A percentile compares a stretch with the other conserved stretches of the same genome.
These are phyloP conservation scores for Debaryomyces subglobosus DNA, from an alignment of 1,139 yeast species.

Conservation along the genomic window DNA sequence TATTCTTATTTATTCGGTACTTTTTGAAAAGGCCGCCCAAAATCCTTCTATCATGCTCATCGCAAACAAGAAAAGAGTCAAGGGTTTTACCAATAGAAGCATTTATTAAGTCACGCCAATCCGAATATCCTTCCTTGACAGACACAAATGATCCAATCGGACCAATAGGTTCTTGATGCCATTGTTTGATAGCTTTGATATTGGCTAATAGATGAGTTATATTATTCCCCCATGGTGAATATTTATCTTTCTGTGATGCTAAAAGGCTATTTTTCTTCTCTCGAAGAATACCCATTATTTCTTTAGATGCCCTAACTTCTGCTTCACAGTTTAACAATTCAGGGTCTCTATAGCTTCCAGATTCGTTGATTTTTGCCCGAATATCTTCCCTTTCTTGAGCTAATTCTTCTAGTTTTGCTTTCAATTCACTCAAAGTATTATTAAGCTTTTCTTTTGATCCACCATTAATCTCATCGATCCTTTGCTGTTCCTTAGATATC, in stretches of 20 bases:
- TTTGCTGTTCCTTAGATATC: conserved; percentile 21
- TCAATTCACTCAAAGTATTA: conserved; percentile 17
- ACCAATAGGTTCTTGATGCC: conserved; percentile 67
- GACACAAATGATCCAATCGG: conserved; percentile 73
- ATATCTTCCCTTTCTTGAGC: conserved; percentile 15
- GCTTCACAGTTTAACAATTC: conserved; percentile 14
- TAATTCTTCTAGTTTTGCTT: conserved; percentile 16
- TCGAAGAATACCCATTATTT: conserved; percentile 15
- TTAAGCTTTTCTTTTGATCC: conserved; percentile 37
- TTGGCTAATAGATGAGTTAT: conserved; percentile 45
- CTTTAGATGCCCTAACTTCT: conserved; percentile 10
- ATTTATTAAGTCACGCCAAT: conserved; percentile 70
- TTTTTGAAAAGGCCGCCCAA: conserved; percentile 48
- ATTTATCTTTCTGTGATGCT: conserved; percentile 30
- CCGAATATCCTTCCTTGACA: conserved; percentile 55
- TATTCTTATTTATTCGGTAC: conserved; percentile 29
- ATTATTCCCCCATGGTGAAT: conserved; percentile 51
- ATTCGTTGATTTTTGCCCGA: conserved; percentile 7
- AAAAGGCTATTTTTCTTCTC: conserved; percentile 20
- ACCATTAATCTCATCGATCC: conserved; percentile 43
- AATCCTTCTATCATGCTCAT: conserved; percentile 58
- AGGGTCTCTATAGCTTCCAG: conserved; percentile 8
- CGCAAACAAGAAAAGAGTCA: conserved; percentile 68
- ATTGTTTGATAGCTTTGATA: conserved; percentile 41
- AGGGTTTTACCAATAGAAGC: conserved; percentile 47